Evolutionary conservation across 164 flowering plant genomes (phyloP), one percentile per base, ranked within the genome.

Genomic region (Kingdonia uniflora): DNA sequence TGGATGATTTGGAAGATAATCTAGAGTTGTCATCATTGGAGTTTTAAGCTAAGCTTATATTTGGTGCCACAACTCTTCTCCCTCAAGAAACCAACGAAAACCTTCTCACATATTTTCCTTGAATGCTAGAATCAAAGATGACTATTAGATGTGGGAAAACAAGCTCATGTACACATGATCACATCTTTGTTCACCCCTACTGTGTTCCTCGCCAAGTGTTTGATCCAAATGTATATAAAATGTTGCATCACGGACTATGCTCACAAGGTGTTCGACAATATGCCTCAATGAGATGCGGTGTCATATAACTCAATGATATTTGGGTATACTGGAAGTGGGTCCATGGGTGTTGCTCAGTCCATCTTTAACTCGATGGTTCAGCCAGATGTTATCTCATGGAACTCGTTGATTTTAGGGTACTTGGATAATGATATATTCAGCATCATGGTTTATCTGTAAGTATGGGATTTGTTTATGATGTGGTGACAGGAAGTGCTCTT

Each of bases 121-220:
- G 29, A 48, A 48, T 48, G 51, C 51, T 22, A 29, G 35, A 23
- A 14, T 16, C 29, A 25, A 8, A 24, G 35, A 48, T 48, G 17
- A 23, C 33, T 22, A 5, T 1, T 14, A 6, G 17, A n/a, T n/a
- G n/a, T 48, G 51, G n/a, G n/a, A n/a, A n/a, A n/a, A n/a, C n/a
- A n/a, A n/a, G n/a, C n/a, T n/a, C n/a, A n/a, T n/a, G n/a, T 17
- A 13, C 51, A 23, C 29, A 48, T 48, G 51, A 23, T 48, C 26
- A 48, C 51, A 12, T 24, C 51, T 6, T 29, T 29, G 3, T 48
- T 48, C 35, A 15, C 24, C 17, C 51, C 51, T 14, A 23, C 51
- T 48, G 35, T 48, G 33, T 48, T 48, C 17, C 33, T 48, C n/a
- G 14, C 51, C 51, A 48, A 48, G 17, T 23, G n/a, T n/a, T n/a